Conservation (phyloP, 2,329 filamentous ascomycete genomes). For the Beauveria caledonica region DNA sequence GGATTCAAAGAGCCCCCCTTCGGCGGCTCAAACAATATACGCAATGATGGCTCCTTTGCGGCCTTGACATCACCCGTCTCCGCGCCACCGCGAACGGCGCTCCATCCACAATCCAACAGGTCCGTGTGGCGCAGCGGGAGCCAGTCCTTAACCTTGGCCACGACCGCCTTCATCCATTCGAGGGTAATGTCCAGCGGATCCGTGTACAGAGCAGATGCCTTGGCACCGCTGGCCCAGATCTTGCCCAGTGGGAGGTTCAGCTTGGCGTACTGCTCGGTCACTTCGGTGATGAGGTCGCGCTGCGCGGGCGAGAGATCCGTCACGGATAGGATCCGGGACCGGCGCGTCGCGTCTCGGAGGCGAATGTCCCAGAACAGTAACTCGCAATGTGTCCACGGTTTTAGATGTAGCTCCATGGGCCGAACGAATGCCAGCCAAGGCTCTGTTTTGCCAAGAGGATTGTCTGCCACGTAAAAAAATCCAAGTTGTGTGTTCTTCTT, state of each 20-base stretch:
- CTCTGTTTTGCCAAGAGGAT: slow-evolving; percentile 18
- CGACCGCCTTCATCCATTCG: slow-evolving; percentile 26
- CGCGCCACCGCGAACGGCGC: slow-evolving; percentile 17
- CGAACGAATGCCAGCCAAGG: slow-evolving; percentile 46
- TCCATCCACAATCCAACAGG: slow-evolving; percentile 32
- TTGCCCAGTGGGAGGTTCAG: slow-evolving; percentile 24
- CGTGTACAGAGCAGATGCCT: slow-evolving; percentile 15
- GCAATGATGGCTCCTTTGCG: slow-evolving; percentile 16
- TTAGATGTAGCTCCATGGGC: slow-evolving; percentile 29
- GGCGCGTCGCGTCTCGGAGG: slow-evolving; percentile 20
- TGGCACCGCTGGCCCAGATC: slow-evolving; percentile 39
- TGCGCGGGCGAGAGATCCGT: slow-evolving; percentile 39
- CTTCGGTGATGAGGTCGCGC: slow-evolving; percentile 28
- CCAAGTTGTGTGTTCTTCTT: slow-evolving; percentile 24
- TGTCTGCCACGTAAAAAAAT: slow-evolving; percentile 42
- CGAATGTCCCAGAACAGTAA: slow-evolving; percentile 47
- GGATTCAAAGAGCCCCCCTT: slow-evolving; percentile 1
- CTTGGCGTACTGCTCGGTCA: slow-evolving; percentile 19
- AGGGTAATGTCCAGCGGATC: slow-evolving; percentile 37
- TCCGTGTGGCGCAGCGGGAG: slow-evolving; percentile 26
- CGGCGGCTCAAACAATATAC: slow-evolving; percentile 41
- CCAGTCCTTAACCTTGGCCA: slow-evolving; percentile 23
- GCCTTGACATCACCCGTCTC: slow-evolving; percentile 9
- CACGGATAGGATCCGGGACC: slow-evolving; percentile 14
- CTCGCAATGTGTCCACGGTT: slow-evolving; percentile 30